Evolutionary conservation across 1,139 yeast genomes (phyloP), one percentile per base, ranked within the genome.

Genomic region (Geotrichum aggregatum): DNA sequence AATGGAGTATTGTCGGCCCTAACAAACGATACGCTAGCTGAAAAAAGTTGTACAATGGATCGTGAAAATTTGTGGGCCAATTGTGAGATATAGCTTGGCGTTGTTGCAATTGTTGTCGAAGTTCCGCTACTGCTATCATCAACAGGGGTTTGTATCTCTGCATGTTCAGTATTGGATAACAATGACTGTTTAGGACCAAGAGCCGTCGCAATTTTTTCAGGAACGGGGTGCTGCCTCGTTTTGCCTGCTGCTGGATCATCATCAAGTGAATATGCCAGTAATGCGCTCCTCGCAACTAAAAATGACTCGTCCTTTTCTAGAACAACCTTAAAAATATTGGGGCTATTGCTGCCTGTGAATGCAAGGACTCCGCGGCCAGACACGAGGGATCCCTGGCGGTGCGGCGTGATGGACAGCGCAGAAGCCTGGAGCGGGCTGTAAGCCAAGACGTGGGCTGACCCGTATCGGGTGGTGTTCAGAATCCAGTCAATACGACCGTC

Each of bases 281-380:
- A 60, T 41, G 64, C 61, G 34, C 58, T 49, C 26, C 67, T 64
- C 33, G 63, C 62, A 14, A 70, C 67, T 21, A 69, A 58, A 40
- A 70, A 62, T 19, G 63, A 56, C 54, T 71, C 75, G 34, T 66
- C 67, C 11, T 58, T 61, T 18, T 57, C 62, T 40, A 71, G 60
- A 5, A 59, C 52, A 22, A 71, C 53, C 54, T 66, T 66, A 52
- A 63, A 69, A 11, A 71, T 56, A 40, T 67, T 65, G 7, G 73
- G 70, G 19, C 61, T 55, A 6, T 64, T 53, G n/a, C 28, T 5
- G 10, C 66, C 63, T 6, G 67, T 59, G 43, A 71, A 54, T 13
- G 72, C 73, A 13, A 69, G 59, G 16, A 61, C 58, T 8, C 75
- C 75, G 16, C 75, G 62, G 28, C 75, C 75, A 3, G 70, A 56